A percentile compares a stretch with the other conserved stretches of the same genome.
These are phyloP conservation scores for Cytidiella melzeri DNA, from an alignment of 768 basidiomycete species.

Conservation along the genomic window DNA sequence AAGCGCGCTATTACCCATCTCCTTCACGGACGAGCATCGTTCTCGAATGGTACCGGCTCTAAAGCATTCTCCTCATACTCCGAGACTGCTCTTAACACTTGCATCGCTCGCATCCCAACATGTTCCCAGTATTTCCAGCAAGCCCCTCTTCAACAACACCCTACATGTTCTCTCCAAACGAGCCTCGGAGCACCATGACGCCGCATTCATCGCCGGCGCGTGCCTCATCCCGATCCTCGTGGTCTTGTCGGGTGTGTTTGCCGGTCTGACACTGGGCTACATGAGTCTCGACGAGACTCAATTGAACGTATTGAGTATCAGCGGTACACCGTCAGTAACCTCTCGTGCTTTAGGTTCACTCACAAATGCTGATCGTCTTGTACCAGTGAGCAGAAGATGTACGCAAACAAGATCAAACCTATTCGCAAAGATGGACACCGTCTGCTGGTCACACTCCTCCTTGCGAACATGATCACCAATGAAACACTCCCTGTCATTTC, in stretches of 20 bases:
- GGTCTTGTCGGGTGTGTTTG: conserved; percentile 78
- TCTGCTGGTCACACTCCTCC: conserved; percentile 72
- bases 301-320: conserved; percentile 79
- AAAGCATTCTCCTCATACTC: conserved; percentile 12
- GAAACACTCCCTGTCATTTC: conserved; percentile 82
- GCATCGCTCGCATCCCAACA: conserved; percentile 21
- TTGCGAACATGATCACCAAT: conserved; percentile 91
- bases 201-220: conserved; percentile 34
- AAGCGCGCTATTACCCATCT: too few species aligned
- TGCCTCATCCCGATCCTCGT: conserved; percentile 81
- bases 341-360: conserved; percentile 6
- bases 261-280: conserved; percentile 87
- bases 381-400: conserved; percentile 64
- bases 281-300: conserved; percentile 93
- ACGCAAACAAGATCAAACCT: conserved; percentile 82
- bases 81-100: conserved; percentile 22
- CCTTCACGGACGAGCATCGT: conserved; percentile 11
- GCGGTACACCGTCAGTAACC: conserved; percentile 67
- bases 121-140: conserved; percentile 17
- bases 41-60: conserved; percentile 26
- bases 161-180: conserved; percentile 25
- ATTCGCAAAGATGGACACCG: conserved; percentile 81
- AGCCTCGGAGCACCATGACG: conserved; percentile 16
- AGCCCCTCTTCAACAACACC: not conserved
- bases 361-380: conserved; percentile 3